Evolutionary conservation across 2,329 filamentous ascomycete genomes (phyloP), one percentile per base, ranked within the genome.

Genomic region (Bipolaris sorokiniana): DNA sequence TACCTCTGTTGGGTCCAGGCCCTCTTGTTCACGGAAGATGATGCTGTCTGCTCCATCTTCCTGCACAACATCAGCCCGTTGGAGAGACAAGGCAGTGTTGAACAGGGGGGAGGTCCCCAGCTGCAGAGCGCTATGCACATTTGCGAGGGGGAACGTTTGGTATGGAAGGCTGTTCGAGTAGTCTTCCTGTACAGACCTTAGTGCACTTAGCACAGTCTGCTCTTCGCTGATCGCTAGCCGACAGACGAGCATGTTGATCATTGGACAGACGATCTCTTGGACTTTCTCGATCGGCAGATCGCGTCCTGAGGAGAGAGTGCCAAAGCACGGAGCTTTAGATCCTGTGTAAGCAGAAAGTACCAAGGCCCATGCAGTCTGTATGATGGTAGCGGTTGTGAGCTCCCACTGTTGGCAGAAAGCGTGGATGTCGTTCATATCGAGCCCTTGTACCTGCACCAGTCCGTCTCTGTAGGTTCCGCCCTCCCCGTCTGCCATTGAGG

Each of bases 301-400:
- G 7, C 37, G 37, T 40, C 37, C 15, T 40, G 37, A 40, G 3
- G 37, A 40, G 37, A 40, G 37, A n/a, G 7, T 40, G 9, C 37
- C 37, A 40, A 40, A 40, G 37, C 37, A 40, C 37, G 37, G 37
- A 7, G 3, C 16, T n/a, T 7, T 40, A 15, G 37, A 15, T 40
- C 37, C 15, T 7, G 37, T 40, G 37, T 40, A 40, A 15, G 7
- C 10, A n/a, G 10, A 2, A 15, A 40, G 16, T 2, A 40, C 37
- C 9, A 40, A 15, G 16, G 37, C 37, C 37, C 57, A 73, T 55
- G 22, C 64, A 52, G 56, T 81, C 79, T 44, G 64, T 45, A 63
- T 64, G 3, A 67, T 49, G 48, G 54, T 67, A 41, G 52, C 53
- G 11, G 61, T 33, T 11, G 64, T 65, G 9, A 64, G 41, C 20